These are phyloP conservation scores for Termitomyces sp. DNA, from an alignment of 768 basidiomycete genomes.

Conservation along the genomic window DNA sequence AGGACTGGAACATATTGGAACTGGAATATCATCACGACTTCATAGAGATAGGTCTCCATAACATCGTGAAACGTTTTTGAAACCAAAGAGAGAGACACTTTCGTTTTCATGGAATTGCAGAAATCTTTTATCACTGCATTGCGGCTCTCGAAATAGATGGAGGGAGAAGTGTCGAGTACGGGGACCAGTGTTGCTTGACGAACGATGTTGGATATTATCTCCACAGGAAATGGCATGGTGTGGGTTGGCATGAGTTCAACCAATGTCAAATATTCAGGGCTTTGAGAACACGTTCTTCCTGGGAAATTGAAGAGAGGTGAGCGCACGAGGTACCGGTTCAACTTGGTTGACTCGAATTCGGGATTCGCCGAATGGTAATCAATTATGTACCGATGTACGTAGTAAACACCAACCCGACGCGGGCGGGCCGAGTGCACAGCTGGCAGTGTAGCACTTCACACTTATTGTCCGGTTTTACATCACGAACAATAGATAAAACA, in stretches of 20 bases:
- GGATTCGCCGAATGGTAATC: too few relatives aligned
- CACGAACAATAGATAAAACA: too few relatives aligned
- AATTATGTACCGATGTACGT: too few relatives aligned
- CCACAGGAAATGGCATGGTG: not conserved
- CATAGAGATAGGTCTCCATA: slow-evolving; percentile 7
- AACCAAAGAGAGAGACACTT: slow-evolving; percentile 5
- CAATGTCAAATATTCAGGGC: too few relatives aligned
- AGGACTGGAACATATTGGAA: slow-evolving; percentile 7
- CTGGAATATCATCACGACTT: slow-evolving; percentile 4
- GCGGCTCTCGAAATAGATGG: slow-evolving; percentile 2
- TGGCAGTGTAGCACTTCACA: too few relatives aligned
- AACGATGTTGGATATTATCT: not conserved
- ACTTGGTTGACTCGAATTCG: too few relatives aligned
- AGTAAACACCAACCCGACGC: too few relatives aligned
- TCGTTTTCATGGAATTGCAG: slow-evolving; percentile 5
- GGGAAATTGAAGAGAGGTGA: too few relatives aligned
- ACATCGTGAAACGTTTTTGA: slow-evolving; percentile 3
- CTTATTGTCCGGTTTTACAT: too few relatives aligned
- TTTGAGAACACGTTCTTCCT: too few relatives aligned
- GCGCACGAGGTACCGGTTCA: too few relatives aligned
- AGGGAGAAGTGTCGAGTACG: slow-evolving; percentile 5
- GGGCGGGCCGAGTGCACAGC: too few relatives aligned
- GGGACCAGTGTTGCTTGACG: slow-evolving; percentile 2
- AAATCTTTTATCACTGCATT: not conserved
- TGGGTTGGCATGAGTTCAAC: not conserved